A percentile compares a stretch with the other conserved stretches of the same genome.
phyloP scores from a whole-genome alignment of 345 rosid genomes.

The Salix exigua region DNA sequence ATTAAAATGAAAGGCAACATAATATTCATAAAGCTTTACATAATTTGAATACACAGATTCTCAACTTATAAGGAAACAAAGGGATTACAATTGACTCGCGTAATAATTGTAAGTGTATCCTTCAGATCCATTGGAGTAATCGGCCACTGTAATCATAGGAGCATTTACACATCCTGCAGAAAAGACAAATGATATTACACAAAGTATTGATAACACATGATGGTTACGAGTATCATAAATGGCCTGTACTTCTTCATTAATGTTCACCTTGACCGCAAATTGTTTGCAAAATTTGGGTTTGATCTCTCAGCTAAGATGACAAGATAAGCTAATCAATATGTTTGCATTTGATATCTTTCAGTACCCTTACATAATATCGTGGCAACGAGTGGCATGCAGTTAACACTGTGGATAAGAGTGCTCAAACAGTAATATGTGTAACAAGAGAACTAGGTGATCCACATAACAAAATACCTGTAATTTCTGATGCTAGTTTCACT shows the following conservation, averaged over 20 bases:
- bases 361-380: neutral
- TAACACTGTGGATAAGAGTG: neutral
- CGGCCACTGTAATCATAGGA: slow-evolving; percentile 97
- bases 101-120: slow-evolving; percentile 93
- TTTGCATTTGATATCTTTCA: neutral
- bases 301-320: neutral
- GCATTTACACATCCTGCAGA: slow-evolving; percentile 97
- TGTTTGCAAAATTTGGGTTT: neutral
- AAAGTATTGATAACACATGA: neutral
- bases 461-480: neutral
- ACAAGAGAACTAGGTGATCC: neutral
- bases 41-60: neutral
- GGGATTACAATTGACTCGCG: slow-evolving; percentile 39
- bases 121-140: slow-evolving; percentile 90
- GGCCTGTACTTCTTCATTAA: neutral
- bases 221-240: neutral
- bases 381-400: neutral
- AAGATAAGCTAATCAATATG: neutral
- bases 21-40: neutral
- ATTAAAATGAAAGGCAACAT: slow-evolving; percentile 21
- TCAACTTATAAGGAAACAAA: neutral
- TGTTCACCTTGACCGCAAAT: neutral
- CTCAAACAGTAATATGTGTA: neutral
- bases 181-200: slow-evolving; percentile 14
- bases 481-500: neutral